A percentile compares a stretch with the other conserved stretches of the same genome.
phyloP scores from a whole-genome alignment of 2,329 filamentous ascomycete genomes.

The Colletotrichum aenigma region DNA sequence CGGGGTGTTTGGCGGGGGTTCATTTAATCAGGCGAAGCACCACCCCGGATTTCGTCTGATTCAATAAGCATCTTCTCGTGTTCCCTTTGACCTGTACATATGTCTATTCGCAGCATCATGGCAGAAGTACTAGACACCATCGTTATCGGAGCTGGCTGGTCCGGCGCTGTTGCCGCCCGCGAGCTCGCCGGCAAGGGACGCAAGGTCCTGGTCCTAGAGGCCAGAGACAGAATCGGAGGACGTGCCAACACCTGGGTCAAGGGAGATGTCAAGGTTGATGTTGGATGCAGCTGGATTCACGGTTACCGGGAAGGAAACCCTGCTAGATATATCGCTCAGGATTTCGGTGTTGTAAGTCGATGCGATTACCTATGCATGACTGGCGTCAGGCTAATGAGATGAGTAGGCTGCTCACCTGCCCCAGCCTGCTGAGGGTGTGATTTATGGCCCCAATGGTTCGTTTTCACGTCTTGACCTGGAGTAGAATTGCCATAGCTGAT shows the following conservation, averaged over 20 bases:
- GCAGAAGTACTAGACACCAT: conserved; percentile 13
- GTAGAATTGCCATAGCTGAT: background rate
- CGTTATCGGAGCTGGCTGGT: conserved; percentile 18
- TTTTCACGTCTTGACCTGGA: background rate
- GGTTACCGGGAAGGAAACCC: conserved; percentile 15
- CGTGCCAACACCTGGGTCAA: conserved; percentile 16
- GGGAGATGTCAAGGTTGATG: conserved; percentile 12
- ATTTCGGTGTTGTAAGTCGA: conserved; percentile 13
- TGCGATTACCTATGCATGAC: background rate
- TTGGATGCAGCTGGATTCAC: conserved; percentile 19
- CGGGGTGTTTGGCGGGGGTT: background rate
- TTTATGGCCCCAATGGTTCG: conserved; percentile 13
- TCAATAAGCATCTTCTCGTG: background rate
- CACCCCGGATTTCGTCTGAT: background rate
- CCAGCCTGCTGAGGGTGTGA: conserved; percentile 9
- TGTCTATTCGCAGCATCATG: conserved; percentile 8
- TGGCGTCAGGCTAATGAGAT: background rate
- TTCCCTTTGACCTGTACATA: background rate
- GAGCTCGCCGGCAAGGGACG: conserved; percentile 5
- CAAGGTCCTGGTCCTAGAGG: conserved; percentile 14
- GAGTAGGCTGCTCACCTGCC: conserved; percentile 8
- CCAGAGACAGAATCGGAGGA: conserved; percentile 20
- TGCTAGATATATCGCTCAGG: conserved; percentile 12
- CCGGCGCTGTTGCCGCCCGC: conserved; percentile 12
- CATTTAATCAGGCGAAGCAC: background rate